A percentile compares a stretch with the other conserved stretches of the same genome.
Evolutionary conservation across 129 eudicot genomes (phyloP).

Genomic region (Helianthus annuus): HanXRQr2.0-SUNRISE NC_035436.2:17590127-17590626

Average conservation of each 20-base stretch:
- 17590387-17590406: conserved; percentile 86
- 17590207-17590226: conserved; percentile 87
- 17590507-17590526: not conserved
- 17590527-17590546: conserved; percentile 20
- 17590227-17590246: conserved; percentile 85
- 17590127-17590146: conserved; percentile 46
- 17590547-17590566: conserved; percentile 57
- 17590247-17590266: conserved; percentile 95
- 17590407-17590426: conserved; percentile 71
- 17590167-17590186: conserved; percentile 78
- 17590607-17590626: conserved; percentile 38
- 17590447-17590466: conserved; percentile 54
- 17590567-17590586: conserved; percentile 65
- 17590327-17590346: too few relatives aligned
- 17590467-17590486: not conserved
- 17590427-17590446: conserved; percentile 63
- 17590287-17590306: too few relatives aligned
- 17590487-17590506: not conserved
- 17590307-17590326: too few relatives aligned
- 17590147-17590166: conserved; percentile 85
- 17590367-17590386: conserved; percentile 77
- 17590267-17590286: conserved; percentile 18
- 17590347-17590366: conserved; percentile 78
- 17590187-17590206: conserved; percentile 80
- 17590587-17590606: conserved; percentile 56